phyloP scores from a whole-genome alignment of 2,329 filamentous ascomycete species.

The Aspergillus calidoustus region DNA sequence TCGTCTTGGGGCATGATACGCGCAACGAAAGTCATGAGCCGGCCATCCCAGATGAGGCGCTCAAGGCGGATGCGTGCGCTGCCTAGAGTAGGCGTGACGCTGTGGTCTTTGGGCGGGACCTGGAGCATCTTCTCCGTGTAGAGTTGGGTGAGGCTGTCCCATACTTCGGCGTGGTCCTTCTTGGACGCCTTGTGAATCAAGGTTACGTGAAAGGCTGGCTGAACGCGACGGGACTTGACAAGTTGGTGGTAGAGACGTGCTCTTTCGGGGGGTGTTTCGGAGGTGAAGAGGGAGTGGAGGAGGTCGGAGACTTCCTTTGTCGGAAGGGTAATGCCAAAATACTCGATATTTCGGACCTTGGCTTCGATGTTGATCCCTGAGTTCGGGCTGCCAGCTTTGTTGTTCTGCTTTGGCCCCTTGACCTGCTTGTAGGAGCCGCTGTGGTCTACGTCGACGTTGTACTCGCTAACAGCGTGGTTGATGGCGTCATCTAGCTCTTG shows the following conservation, averaged over 20 bases:
- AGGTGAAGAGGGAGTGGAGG: slow-evolving; percentile 72
- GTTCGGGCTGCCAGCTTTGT: slow-evolving; percentile 22
- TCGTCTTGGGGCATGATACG: slow-evolving; percentile 57
- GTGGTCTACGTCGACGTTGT: slow-evolving; percentile 77
- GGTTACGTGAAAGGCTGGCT: slow-evolving; percentile 90
- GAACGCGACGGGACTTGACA: slow-evolving; percentile 73
- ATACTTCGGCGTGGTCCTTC: slow-evolving; percentile 68
- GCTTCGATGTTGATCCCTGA: slow-evolving; percentile 36
- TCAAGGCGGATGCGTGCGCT: slow-evolving; percentile 59
- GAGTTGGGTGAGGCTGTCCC: slow-evolving; percentile 72
- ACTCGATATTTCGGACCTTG: slow-evolving; percentile 64
- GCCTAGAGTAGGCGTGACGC: slow-evolving; percentile 39
- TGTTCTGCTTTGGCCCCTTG: slow-evolving; percentile 51
- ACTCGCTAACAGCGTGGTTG: slow-evolving; percentile 72
- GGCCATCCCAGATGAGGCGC: slow-evolving; percentile 77
- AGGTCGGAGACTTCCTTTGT: slow-evolving; percentile 57
- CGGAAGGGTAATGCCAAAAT: slow-evolving; percentile 65
- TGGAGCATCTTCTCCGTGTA: slow-evolving; percentile 50
- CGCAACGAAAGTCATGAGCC: slow-evolving; percentile 90
- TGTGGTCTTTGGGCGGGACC: slow-evolving; percentile 30
- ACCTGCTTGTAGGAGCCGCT: slow-evolving; percentile 48
- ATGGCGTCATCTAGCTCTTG: slow-evolving; percentile 82
- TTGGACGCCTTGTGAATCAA: slow-evolving; percentile 78
- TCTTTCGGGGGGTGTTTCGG: slow-evolving; percentile 55
- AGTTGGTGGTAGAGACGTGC: slow-evolving; percentile 77